phyloP scores from a whole-genome alignment of 352 stramenopile species.

The Globisporangium carolinianum region DNA sequence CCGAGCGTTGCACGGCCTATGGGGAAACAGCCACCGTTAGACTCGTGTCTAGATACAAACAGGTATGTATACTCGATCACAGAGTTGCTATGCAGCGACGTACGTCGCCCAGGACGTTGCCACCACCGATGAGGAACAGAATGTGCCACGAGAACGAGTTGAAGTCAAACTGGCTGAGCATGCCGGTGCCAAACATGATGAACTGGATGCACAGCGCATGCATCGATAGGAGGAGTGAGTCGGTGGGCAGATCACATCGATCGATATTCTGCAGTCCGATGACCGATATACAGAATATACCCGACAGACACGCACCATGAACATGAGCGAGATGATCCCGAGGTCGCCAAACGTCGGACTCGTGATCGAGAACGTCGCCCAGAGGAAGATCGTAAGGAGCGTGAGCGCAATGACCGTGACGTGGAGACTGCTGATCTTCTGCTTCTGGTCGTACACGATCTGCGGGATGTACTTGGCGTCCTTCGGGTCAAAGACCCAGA shows the following conservation, averaged over 20 bases:
- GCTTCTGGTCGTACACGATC: slow-evolving; percentile 89
- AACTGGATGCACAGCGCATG: slow-evolving; percentile 29
- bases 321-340: slow-evolving; percentile 88
- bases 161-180: slow-evolving; percentile 90
- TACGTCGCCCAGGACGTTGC: slow-evolving; percentile 89
- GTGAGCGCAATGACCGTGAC: slow-evolving; percentile 87
- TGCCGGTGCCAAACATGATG: slow-evolving; percentile 83
- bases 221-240: not conserved
- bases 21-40: not conserved
- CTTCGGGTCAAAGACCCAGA: slow-evolving; percentile 80
- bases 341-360: slow-evolving; percentile 87
- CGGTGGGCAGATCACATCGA: too few species aligned
- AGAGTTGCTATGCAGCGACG: slow-evolving; percentile 1
- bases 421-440: slow-evolving; percentile 85
- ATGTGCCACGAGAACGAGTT: slow-evolving; percentile 94
- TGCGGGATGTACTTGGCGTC: slow-evolving; percentile 89
- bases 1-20: slow-evolving; percentile 77
- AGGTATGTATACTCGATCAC: not conserved
- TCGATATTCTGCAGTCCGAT: too few species aligned
- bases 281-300: too few species aligned
- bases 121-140: slow-evolving; percentile 88
- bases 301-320: slow-evolving; percentile 53
- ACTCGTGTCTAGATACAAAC: not conserved
- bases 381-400: slow-evolving; percentile 87
- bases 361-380: slow-evolving; percentile 84